A percentile compares a stretch with the other conserved stretches of the same genome.
Evolutionary conservation across 2,329 filamentous ascomycete genomes (phyloP).

Genomic region (Aspergillus amoenus): DNA sequence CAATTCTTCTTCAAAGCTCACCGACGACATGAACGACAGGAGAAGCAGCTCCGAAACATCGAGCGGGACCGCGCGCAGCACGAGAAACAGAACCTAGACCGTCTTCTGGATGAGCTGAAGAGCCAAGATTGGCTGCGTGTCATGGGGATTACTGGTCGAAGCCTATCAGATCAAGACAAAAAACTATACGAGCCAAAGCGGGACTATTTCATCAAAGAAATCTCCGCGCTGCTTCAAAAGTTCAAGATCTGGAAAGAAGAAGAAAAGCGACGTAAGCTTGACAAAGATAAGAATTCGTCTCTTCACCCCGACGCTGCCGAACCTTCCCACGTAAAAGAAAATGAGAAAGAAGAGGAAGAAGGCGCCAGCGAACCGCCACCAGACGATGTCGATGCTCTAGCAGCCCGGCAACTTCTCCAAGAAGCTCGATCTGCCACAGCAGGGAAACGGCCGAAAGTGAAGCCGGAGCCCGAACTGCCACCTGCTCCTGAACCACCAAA

Average conservation of each 20-base stretch:
- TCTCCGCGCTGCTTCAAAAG: slow-evolving; percentile 78
- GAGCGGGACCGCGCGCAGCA: slow-evolving; percentile 66
- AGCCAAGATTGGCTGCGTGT: slow-evolving; percentile 90
- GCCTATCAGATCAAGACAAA: slow-evolving; percentile 78
- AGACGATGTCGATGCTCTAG: slow-evolving; percentile 69
- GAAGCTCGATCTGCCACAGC: slow-evolving; percentile 62
- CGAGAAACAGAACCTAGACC: slow-evolving; percentile 65
- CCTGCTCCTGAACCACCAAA: slow-evolving; percentile 40
- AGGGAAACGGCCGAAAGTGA: slow-evolving; percentile 34
- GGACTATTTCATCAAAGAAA: slow-evolving; percentile 79
- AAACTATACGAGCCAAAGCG: slow-evolving; percentile 85
- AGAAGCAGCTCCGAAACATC: slow-evolving; percentile 68
- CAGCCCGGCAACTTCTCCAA: slow-evolving; percentile 72
- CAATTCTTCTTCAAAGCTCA: slow-evolving; percentile 59
- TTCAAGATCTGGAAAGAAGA: slow-evolving; percentile 86
- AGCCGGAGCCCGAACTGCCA: slow-evolving; percentile 10
- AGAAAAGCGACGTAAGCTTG: slow-evolving; percentile 77
- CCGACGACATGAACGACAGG: slow-evolving; percentile 61
- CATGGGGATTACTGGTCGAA: slow-evolving; percentile 84
- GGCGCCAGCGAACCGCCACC: slow-evolving; percentile 55
- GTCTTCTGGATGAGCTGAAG: slow-evolving; percentile 75
- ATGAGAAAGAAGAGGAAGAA: slow-evolving; percentile 39
- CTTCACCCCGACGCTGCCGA: slow-evolving; percentile 7
- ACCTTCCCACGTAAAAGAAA: slow-evolving; percentile 44
- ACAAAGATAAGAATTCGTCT: slow-evolving; percentile 64